These are phyloP conservation scores for Thelonectria olida DNA, from an alignment of 2,329 filamentous ascomycete genomes.

Conservation along the genomic window DNA sequence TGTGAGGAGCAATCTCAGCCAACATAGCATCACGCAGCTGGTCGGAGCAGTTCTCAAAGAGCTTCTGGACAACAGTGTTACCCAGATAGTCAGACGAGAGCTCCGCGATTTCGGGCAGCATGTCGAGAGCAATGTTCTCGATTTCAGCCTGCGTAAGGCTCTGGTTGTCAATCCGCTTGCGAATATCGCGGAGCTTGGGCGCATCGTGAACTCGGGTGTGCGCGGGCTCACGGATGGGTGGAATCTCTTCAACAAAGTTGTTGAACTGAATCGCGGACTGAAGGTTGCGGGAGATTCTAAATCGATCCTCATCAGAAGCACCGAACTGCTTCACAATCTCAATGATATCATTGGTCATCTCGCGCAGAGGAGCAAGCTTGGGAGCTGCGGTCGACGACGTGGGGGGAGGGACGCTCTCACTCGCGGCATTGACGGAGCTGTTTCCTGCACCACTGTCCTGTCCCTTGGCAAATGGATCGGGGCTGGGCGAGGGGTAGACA, in stretches of 20 bases:
- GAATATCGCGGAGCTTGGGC: constrained; percentile 91
- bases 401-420: constrained; percentile 48
- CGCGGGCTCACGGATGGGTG: constrained; percentile 86
- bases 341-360: constrained; percentile 84
- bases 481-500: constrained; percentile 88
- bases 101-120: constrained; percentile 97
- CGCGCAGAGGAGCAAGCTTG: constrained; percentile 75
- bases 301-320: constrained; percentile 80
- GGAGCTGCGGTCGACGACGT: constrained; percentile 57
- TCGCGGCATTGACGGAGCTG: constrained; percentile 41
- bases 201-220: constrained; percentile 92
- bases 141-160: constrained; percentile 87
- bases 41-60: constrained; percentile 97
- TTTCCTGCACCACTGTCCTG: constrained; percentile 54
- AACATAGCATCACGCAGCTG: constrained; percentile 92
- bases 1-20: constrained; percentile 83
- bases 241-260: constrained; percentile 82
- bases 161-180: constrained; percentile 97
- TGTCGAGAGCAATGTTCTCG: constrained; percentile 88
- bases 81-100: constrained; percentile 95
- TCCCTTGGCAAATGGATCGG: constrained; percentile 78
- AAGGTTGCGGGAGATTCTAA: constrained; percentile 76
- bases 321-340: constrained; percentile 91
- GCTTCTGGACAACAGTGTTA: constrained; percentile 99
- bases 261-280: constrained; percentile 80